Evolutionary conservation across 805 yeast genomes (phyloP).

Genomic region (Hanseniaspora lindneri): DNA sequence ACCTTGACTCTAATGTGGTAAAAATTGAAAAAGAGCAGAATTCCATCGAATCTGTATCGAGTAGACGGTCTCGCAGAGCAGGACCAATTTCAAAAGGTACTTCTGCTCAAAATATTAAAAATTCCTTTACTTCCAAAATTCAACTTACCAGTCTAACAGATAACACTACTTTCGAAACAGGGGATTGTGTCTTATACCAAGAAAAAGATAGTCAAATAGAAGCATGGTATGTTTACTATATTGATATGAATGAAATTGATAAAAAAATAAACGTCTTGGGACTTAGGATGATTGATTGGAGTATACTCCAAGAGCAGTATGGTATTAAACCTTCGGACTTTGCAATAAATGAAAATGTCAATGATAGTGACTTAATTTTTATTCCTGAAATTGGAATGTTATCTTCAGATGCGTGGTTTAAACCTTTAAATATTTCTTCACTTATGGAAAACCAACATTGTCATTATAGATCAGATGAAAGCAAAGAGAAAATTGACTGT

Average conservation of each 20-base stretch:
- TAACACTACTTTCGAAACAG: not conserved
- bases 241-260: not conserved
- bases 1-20: not conserved
- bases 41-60: not conserved
- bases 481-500: too few relatives aligned
- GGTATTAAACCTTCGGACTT: not conserved
- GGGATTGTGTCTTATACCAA: not conserved
- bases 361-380: not conserved
- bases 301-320: not conserved
- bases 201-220: not conserved
- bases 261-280: constrained; percentile 1
- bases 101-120: not conserved
- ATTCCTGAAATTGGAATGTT: constrained; percentile 8
- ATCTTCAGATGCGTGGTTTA: not conserved
- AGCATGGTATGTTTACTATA: constrained; percentile 3
- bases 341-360: not conserved
- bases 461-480: too few relatives aligned
- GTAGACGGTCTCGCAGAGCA: too few relatives aligned
- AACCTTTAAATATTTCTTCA: not conserved
- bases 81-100: not conserved
- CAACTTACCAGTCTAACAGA: not conserved
- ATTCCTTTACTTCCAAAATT: not conserved
- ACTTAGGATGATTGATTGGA: not conserved
- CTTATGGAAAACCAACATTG: too few relatives aligned
- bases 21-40: too few relatives aligned